phyloP scores from a whole-genome alignment of 495 filamentous ascomycete genomes.

The Aspergillus panamensis region DNA sequence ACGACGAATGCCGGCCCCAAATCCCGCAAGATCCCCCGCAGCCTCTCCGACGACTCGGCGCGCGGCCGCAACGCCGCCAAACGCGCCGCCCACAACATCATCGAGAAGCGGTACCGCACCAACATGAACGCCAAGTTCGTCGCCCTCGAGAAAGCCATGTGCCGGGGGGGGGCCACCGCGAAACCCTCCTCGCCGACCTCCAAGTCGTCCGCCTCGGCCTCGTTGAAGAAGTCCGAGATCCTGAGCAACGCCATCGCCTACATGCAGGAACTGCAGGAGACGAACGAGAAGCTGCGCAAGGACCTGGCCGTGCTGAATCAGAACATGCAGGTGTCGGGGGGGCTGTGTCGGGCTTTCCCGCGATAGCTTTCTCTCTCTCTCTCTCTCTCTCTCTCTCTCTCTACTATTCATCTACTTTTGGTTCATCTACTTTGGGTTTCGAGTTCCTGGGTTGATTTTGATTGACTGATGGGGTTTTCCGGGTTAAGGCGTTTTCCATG shows the following conservation, averaged over 20 bases:
- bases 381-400: neutral
- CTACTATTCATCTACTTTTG: neutral
- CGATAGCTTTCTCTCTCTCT: neutral
- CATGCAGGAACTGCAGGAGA: conserved; percentile 52
- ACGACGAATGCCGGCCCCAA: neutral
- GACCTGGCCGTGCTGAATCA: conserved; percentile 39
- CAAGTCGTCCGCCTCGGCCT: conserved; percentile 24
- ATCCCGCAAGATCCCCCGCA: conserved; percentile 32
- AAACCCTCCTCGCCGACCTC: conserved; percentile 13
- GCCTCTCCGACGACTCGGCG: conserved; percentile 31
- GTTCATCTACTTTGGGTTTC: too few species aligned
- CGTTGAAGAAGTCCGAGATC: conserved; percentile 53
- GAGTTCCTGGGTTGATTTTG: too few species aligned
- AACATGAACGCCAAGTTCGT: conserved; percentile 54
- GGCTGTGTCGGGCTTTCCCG: neutral
- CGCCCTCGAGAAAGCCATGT: conserved; percentile 42
- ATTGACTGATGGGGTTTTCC: too few species aligned
- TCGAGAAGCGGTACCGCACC: conserved; percentile 51
- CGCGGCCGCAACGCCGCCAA: conserved; percentile 43
- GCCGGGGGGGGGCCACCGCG: conserved; percentile 19
- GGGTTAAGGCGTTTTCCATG: too few species aligned
- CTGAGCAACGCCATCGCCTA: conserved; percentile 69
- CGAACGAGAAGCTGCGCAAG: conserved; percentile 39
- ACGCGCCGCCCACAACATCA: conserved; percentile 51
- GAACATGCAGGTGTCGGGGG: neutral